Evolutionary conservation across 2,329 filamentous ascomycete genomes (phyloP).

Genomic region (Corniculantispora saksenae): DNA sequence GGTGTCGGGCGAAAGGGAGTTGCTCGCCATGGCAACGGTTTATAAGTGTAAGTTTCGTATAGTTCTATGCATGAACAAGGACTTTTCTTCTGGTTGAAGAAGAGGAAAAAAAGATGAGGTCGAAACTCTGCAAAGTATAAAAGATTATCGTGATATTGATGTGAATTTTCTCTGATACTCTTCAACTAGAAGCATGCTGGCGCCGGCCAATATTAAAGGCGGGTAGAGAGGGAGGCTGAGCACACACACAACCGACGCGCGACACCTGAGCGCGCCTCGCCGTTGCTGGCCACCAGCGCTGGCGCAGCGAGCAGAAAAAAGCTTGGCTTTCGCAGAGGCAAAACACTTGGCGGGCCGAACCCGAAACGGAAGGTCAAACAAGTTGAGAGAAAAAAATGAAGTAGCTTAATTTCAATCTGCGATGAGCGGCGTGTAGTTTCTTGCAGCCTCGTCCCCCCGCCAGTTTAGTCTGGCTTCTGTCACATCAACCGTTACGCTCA

Average conservation of each 20-base stretch:
- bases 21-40: slow-evolving; percentile 15
- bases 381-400: neutral
- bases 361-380: slow-evolving; percentile 14
- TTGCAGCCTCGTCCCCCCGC: neutral
- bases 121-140: neutral
- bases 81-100: no score
- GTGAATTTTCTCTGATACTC: neutral
- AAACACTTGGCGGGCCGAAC: slow-evolving; percentile 14
- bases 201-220: slow-evolving; percentile 9
- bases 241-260: neutral
- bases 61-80: slow-evolving; percentile 3
- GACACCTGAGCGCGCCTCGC: neutral
- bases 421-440: neutral
- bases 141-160: neutral
- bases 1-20: slow-evolving; percentile 13
- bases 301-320: neutral
- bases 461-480: neutral
- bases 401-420: slow-evolving; percentile 14
- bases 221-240: slow-evolving; percentile 13
- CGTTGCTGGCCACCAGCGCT: neutral
- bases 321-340: slow-evolving; percentile 9
- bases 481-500: neutral
- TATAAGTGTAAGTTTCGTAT: neutral
- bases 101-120: neutral
- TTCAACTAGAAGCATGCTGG: neutral